Conservation (phyloP, 495 filamentous ascomycete genomes). For the Penicillium malachiteum region DNA sequence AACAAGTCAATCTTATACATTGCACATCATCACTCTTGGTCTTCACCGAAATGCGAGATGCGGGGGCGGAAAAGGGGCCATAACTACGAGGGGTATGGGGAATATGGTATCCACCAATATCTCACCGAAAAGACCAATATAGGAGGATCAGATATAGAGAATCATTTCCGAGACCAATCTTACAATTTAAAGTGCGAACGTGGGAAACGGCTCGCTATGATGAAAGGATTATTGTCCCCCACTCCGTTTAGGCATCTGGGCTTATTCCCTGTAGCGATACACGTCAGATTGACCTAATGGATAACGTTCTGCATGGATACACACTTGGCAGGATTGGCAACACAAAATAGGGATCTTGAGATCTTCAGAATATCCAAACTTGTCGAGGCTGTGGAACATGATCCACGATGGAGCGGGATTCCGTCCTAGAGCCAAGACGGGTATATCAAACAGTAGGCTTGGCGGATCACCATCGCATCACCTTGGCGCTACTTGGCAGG, state of each 20-base stretch:
- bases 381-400: constrained; percentile 18
- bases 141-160: not conserved
- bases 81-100: not conserved
- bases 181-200: not conserved
- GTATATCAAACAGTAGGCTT: constrained; percentile 40
- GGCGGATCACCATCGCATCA: constrained; percentile 34
- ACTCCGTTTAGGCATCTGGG: not conserved
- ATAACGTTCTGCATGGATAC: too few relatives aligned
- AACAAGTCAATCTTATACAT: constrained; percentile 3
- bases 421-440: constrained; percentile 25
- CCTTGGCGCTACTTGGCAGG: constrained; percentile 34
- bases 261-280: not conserved
- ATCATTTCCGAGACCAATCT: too few relatives aligned
- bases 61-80: constrained; percentile 14
- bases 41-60: constrained; percentile 19
- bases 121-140: constrained; percentile 12
- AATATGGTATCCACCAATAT: not conserved
- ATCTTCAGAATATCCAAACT: constrained; percentile 3
- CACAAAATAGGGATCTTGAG: constrained; percentile 10
- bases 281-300: not conserved
- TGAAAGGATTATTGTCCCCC: not conserved
- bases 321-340: constrained; percentile 6
- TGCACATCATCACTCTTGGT: constrained; percentile 18
- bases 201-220: not conserved
- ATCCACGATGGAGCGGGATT: constrained; percentile 11